Base-by-base conservation (phyloP, 2,329 filamentous ascomycete species). In the Microsporum audouinii region DNA sequence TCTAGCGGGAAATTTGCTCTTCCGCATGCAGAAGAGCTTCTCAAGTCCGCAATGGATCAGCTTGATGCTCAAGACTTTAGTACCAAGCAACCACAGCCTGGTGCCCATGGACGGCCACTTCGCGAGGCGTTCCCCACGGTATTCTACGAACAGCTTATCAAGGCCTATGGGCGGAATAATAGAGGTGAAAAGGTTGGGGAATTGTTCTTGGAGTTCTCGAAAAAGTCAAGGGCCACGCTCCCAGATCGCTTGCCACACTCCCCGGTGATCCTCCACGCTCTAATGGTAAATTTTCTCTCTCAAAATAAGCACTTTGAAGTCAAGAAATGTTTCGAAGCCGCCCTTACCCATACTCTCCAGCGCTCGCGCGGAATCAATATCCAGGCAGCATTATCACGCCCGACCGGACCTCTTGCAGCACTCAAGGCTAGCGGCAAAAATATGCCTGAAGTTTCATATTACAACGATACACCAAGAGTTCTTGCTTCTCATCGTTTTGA, bases 251-350 rank as follows among this genome's bases (percentile, higher is more conserved):
- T 64, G 7, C 63, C 71, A 0, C 73, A 82, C 14, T 82, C 85
- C 0, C 72, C 84, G 2, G 71, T 76, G 14, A 73, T 91, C 60
- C 73, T 88, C 27, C 78, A 79, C 57, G 80, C 85, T 6, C 73
- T 92, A 62, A 91, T 96, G 87, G 76, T 80, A 27, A 79, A 84
- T 0, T 81, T 88, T 68, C 75, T 84, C 27, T 36, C 45, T 49
- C 76, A 79, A 58, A 80, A 85, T 17, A 73, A 78, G 43, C 78
- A 85, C 27, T 81, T 84, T 65, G 76, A 80, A 3, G 84, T 92
- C 23, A 80, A 83, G 64, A 72, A 80, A 53, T 84, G 83, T 58
- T 96, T 90, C 89, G 66, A 80, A 1, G 71, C 85, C 31, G 80
- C 84, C 1, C 79, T 87, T 61, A 67, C 77, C 3, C 79, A 80